Percentiles rank a stretch among this genome's conserved stretches.
phyloP scores from a whole-genome alignment of 352 stramenopile species.

The Phytopythium chamaehyphon region DNA sequence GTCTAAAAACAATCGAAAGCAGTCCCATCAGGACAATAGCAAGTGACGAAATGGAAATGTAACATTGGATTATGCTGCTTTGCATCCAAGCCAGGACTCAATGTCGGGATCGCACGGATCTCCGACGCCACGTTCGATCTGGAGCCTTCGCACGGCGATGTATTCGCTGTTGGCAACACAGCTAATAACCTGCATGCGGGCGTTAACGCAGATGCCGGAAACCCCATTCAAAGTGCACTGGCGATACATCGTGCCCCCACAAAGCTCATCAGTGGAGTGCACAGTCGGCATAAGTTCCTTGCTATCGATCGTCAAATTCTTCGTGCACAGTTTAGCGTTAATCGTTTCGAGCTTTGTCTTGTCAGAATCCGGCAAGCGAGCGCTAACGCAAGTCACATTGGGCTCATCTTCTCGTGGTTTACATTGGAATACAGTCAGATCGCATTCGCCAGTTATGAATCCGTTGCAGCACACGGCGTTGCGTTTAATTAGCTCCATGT shows the following conservation, averaged over 20 bases:
- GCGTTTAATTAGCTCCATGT: slow-evolving; percentile 13
- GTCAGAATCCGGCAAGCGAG: slow-evolving; percentile 11
- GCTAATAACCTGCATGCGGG: slow-evolving; percentile 31
- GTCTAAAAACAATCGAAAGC: too few relatives aligned
- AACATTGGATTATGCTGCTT: neutral
- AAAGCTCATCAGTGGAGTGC: slow-evolving; percentile 24
- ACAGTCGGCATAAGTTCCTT: slow-evolving; percentile 9
- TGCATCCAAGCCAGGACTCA: slow-evolving; percentile 31
- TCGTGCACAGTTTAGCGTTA: slow-evolving; percentile 8
- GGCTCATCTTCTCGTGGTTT: slow-evolving; percentile 14
- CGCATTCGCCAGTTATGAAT: slow-evolving; percentile 18
- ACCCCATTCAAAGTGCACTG: slow-evolving; percentile 15
- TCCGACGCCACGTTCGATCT: slow-evolving; percentile 27
- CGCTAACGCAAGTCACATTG: slow-evolving; percentile 12
- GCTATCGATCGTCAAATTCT: neutral
- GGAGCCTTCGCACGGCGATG: slow-evolving; percentile 21
- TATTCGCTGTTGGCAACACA: slow-evolving; percentile 23
- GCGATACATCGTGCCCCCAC: slow-evolving; percentile 24
- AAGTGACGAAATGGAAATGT: neutral
- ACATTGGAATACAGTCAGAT: slow-evolving; percentile 22
- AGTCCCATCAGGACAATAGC: too few relatives aligned
- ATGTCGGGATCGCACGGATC: slow-evolving; percentile 19
- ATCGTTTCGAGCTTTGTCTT: slow-evolving; percentile 3
- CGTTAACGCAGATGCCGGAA: slow-evolving; percentile 36
- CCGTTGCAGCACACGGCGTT: slow-evolving; percentile 34